Evolutionary conservation across 169 alveolate species (phyloP), one percentile per base, ranked within the genome.

Genomic region (Plasmodium falciparum): DNA sequence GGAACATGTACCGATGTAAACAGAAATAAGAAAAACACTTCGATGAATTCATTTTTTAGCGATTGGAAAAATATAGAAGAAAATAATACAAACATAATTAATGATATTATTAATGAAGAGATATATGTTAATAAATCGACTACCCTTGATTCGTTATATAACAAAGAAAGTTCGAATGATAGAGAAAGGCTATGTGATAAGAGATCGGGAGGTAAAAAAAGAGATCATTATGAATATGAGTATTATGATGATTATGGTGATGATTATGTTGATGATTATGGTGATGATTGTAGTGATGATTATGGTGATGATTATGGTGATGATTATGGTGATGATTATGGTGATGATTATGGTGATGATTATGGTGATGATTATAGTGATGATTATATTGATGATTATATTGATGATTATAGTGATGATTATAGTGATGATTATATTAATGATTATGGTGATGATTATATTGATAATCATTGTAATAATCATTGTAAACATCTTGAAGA

Each of bases 1-100:
- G 92, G 92, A 2, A 73, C 59, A 66, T 86, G 92, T 47, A 86
- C 92, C 0, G 92, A 86, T 73, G 92, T 86, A 13, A 86, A 86
- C 45, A 86, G 92, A 65, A 65, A 67, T 47, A 39, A 39, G 3
- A 86, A 47, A 58, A 26, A 20, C 12, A 29, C 45, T 3, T 24
- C 22, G 26, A 24, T 86, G 15, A 88, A 86, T 39, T 24, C 92
- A 6, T 39, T 71, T 54, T 73, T 62, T 22, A 15, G 24, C 13
- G 73, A 86, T n/a, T 11, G 73, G 47, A 7, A 69, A 80, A 39
- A 67, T 29, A 15, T 7, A 13, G 65, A 62, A 9, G 56, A 61
- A 26, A 39, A 70, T 26, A 71, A 43, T 20, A 50, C 73, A 13
- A 47, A 39, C 9, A 66, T 20, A 49, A 9, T 65, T 43, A 70